phyloP scores from a whole-genome alignment of 2,329 filamentous ascomycete genomes.

The Colletotrichum chlorophyti region DNA sequence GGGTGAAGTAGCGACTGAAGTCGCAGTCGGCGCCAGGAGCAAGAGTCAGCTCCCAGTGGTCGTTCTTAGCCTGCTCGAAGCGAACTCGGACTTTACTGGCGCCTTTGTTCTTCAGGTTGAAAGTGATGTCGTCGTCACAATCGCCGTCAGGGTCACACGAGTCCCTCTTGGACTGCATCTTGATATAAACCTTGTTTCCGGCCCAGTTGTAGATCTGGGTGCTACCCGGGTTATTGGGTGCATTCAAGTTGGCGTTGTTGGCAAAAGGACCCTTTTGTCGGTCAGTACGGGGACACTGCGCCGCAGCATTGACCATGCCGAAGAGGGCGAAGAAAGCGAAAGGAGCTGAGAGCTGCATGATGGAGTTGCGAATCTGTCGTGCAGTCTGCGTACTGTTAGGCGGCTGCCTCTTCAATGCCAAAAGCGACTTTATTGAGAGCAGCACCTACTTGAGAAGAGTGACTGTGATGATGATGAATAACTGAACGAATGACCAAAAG shows the following conservation, averaged over 20 bases:
- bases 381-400: too few species aligned
- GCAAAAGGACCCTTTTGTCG: not conserved
- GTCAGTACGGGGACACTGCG: not conserved
- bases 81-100: not conserved
- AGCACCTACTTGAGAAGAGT: too few species aligned
- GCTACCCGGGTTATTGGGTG: not conserved
- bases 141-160: not conserved
- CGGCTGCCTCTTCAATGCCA: too few species aligned
- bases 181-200: not conserved
- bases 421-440: too few species aligned
- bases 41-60: not conserved
- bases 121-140: not conserved
- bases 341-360: not conserved
- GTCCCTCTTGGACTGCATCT: slow-evolving; percentile 2
- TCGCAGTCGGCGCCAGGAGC: not conserved
- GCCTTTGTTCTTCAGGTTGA: slow-evolving; percentile 4
- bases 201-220: not conserved
- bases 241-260: not conserved
- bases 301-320: not conserved
- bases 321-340: not conserved
- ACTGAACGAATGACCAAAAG: too few species aligned
- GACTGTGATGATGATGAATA: too few species aligned
- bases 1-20: not conserved
- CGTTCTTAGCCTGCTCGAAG: not conserved
- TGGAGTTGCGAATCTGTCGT: too few species aligned